Conservation (phyloP, 225 moss, liverwort and hornwort species). For the Straminergon stramineum region DNA sequence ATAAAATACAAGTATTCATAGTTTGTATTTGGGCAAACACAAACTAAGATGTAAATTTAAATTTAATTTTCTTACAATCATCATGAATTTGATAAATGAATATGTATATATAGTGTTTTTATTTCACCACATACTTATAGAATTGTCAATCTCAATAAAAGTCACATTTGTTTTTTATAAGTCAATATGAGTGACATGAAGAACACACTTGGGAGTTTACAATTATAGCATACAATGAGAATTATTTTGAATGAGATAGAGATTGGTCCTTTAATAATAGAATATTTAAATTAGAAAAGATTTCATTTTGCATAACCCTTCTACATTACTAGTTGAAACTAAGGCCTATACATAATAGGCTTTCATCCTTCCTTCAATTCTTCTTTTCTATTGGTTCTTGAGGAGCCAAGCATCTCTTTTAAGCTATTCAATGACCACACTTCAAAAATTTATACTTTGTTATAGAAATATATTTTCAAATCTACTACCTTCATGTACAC, state of each 20-base stretch:
- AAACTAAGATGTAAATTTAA: neutral
- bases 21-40: neutral
- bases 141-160: neutral
- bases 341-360: neutral
- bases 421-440: neutral
- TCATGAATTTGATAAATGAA: neutral
- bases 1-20: too few relatives aligned
- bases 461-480: neutral
- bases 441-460: neutral
- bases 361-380: too few relatives aligned
- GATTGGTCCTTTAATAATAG: neutral
- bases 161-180: neutral
- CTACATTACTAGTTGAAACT: neutral
- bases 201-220: neutral
- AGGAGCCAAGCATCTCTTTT: accelerated
- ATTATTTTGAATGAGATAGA: neutral
- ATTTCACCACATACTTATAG: neutral
- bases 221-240: neutral
- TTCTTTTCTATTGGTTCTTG: neutral
- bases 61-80: neutral
- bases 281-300: neutral
- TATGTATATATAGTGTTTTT: neutral
- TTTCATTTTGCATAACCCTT: neutral
- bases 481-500: neutral
- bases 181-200: accelerated